Evolutionary conservation across 202 grass and related monocot species (phyloP).

Genomic region (Cymbopogon flexuosus): DNA sequence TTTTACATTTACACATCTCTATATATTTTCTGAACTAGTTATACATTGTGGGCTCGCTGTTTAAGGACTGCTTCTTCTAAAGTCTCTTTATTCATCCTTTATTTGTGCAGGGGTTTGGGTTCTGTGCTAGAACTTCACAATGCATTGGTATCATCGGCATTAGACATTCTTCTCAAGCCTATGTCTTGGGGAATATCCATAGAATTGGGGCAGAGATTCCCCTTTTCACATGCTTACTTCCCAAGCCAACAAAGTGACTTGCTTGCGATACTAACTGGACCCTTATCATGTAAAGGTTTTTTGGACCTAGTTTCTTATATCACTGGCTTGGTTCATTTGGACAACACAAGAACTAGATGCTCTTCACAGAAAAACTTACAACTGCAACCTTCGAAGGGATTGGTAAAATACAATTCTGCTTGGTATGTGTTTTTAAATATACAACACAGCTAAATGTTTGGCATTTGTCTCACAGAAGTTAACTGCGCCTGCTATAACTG

Average conservation of each 20-base stretch:
- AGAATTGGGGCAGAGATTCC: conserved; percentile 56
- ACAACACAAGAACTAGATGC: neutral
- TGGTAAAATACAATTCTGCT: conserved; percentile 47
- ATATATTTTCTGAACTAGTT: neutral
- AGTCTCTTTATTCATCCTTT: conserved; percentile 22
- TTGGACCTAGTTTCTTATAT: conserved; percentile 63
- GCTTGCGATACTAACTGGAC: conserved; percentile 56
- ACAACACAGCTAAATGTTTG: conserved; percentile 20
- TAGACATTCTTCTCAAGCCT: conserved; percentile 73
- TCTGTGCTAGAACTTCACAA: conserved; percentile 58
- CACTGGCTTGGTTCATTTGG: conserved; percentile 30
- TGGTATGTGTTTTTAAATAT: conserved; percentile 50
- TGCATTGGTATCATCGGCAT: conserved; percentile 53
- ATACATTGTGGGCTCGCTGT: neutral
- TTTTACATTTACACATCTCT: neutral
- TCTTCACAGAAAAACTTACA: conserved; percentile 21
- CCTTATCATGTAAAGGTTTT: conserved; percentile 62
- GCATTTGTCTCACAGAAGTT: conserved; percentile 30
- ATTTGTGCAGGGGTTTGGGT: conserved; percentile 55
- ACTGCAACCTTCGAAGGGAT: conserved; percentile 30
- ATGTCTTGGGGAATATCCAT: conserved; percentile 65
- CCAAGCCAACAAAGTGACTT: conserved; percentile 55
- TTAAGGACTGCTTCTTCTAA: neutral
- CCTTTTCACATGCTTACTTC: conserved; percentile 63
- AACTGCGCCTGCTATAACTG: conserved; percentile 18